phyloP scores from a whole-genome alignment of 2,329 filamentous ascomycete genomes.

The Thermomyces lanuginosus region DNA sequence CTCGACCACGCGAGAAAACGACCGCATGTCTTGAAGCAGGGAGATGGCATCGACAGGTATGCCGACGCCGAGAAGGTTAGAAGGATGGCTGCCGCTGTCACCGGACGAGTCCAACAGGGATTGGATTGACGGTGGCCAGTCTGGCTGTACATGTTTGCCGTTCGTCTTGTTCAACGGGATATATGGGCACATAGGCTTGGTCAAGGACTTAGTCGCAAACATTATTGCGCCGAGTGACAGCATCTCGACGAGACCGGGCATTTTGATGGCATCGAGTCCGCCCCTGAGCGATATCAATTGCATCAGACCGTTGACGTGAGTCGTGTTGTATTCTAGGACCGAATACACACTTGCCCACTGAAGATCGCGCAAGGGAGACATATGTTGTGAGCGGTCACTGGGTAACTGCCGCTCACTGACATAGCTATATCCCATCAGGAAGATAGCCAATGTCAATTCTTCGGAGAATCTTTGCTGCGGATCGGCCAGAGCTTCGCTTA shows the following conservation, averaged over 20 bases:
- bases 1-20: constrained; percentile 12
- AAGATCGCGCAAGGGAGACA: constrained; percentile 10
- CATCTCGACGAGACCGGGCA: constrained; percentile 10
- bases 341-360: constrained; percentile 12
- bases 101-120: constrained; percentile 7
- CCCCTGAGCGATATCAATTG: constrained; percentile 11
- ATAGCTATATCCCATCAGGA: constrained; percentile 12
- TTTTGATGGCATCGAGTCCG: constrained; percentile 10
- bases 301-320: constrained; percentile 12
- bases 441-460: constrained; percentile 12
- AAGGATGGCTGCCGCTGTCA: constrained; percentile 8
- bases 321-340: constrained; percentile 9
- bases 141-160: constrained; percentile 4
- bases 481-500: constrained; percentile 11
- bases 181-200: constrained; percentile 10
- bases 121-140: constrained; percentile 7
- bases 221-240: constrained; percentile 12
- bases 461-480: constrained; percentile 8
- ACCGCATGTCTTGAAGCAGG: constrained; percentile 11
- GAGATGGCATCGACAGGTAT: constrained; percentile 7
- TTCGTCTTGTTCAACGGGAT: constrained; percentile 8
- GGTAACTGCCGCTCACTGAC: constrained; percentile 7
- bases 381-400: constrained; percentile 7
- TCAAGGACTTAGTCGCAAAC: constrained; percentile 9
- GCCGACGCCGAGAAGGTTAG: constrained; percentile 9